A percentile compares a stretch with the other conserved stretches of the same genome.
These are phyloP conservation scores for Paxillus rubicundulus DNA, from an alignment of 768 basidiomycete genomes.

Conservation along the genomic window DNA sequence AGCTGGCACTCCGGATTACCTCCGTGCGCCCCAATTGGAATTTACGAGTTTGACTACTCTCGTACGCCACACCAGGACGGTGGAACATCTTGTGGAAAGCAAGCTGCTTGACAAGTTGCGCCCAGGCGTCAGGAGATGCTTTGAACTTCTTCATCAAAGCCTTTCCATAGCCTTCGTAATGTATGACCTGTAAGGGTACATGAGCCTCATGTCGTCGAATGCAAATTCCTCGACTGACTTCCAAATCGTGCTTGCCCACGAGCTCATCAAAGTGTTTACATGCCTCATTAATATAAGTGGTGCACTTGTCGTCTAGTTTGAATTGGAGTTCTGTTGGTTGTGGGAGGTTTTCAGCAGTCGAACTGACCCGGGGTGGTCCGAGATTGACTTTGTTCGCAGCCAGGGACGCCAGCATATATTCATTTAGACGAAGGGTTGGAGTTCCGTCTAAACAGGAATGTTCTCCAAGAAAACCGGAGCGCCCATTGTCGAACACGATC, in stretches of 20 bases:
- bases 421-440: constrained; percentile 92
- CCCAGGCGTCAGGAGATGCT: constrained; percentile 91
- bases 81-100: constrained; percentile 86
- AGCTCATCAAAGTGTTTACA: constrained; percentile 71
- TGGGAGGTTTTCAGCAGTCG: constrained; percentile 43
- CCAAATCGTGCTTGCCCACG: constrained; percentile 75
- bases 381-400: constrained; percentile 74
- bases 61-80: constrained; percentile 82
- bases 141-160: constrained; percentile 77
- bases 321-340: constrained; percentile 70
- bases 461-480: constrained; percentile 89
- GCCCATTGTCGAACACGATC: constrained; percentile 92
- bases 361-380: constrained; percentile 45
- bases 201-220: constrained; percentile 7
- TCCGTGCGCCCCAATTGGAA: constrained; percentile 91
- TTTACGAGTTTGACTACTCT: constrained; percentile 91
- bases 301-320: constrained; percentile 54
- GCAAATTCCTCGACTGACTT: constrained; percentile 40
- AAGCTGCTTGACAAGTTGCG: constrained; percentile 92
- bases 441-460: constrained; percentile 94
- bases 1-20: constrained; percentile 84
- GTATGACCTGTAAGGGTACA: constrained; percentile 52
- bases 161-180: constrained; percentile 91
- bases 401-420: constrained; percentile 81
- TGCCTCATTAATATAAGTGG: constrained; percentile 53